These are phyloP conservation scores for Aechmea fasciata DNA, from an alignment of 176 grass and related monocot species.

Conservation along the genomic window DNA sequence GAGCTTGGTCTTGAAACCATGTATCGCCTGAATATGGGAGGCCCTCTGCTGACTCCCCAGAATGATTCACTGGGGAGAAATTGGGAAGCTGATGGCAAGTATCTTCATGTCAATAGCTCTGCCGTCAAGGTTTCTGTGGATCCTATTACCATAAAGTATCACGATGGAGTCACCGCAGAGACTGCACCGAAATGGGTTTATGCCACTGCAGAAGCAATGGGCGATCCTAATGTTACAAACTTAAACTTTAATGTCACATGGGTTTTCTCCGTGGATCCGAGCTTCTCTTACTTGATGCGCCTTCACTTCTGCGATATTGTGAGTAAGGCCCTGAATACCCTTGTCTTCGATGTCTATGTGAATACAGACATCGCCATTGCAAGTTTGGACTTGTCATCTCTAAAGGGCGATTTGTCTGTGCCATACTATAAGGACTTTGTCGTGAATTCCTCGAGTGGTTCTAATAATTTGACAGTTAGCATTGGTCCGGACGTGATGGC, in stretches of 20 bases:
- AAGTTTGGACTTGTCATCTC: constrained; percentile 55
- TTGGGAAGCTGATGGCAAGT: constrained; percentile 49
- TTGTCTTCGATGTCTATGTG: constrained; percentile 71
- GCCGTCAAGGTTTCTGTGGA: constrained; percentile 26
- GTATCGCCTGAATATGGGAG: constrained; percentile 73
- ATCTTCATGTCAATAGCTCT: constrained; percentile 37
- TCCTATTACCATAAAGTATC: constrained; percentile 42
- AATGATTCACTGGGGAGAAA: constrained; percentile 78
- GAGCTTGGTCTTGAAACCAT: constrained; percentile 43
- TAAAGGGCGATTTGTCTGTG: constrained; percentile 30
- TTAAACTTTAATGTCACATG: constrained; percentile 72
- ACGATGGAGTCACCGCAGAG: constrained; percentile 21
- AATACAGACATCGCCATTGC: constrained; percentile 38
- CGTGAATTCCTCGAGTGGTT: constrained; percentile 58
- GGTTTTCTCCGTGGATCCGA: constrained; percentile 50
- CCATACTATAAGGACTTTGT: constrained; percentile 79
- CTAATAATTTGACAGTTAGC: constrained; percentile 53
- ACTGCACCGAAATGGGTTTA: constrained; percentile 76
- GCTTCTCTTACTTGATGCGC: constrained; percentile 57
- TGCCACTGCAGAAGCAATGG: constrained; percentile 50
- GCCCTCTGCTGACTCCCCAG: constrained; percentile 38
- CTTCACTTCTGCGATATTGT: constrained; percentile 97
- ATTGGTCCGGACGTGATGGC: constrained; percentile 53
- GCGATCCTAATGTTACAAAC: constrained; percentile 23
- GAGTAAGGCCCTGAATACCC: constrained; percentile 41